phyloP scores from a whole-genome alignment of 441 rosid genomes.

The Arabidopsis hybrid region DNA sequence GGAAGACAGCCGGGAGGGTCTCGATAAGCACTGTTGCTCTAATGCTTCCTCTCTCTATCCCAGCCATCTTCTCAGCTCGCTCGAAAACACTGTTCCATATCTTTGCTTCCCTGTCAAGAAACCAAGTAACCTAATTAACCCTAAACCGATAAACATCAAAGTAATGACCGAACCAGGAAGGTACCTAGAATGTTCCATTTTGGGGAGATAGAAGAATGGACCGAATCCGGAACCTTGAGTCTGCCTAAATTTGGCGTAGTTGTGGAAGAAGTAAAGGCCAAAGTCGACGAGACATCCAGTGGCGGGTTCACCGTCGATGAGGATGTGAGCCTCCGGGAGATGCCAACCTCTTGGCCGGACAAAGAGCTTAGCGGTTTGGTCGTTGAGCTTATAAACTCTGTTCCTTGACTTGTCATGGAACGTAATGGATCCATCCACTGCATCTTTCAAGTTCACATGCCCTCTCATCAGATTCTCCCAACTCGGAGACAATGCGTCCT shows the following conservation, averaged over 20 bases:
- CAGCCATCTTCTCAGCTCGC: conserved; percentile 82
- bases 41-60: conserved; percentile 86
- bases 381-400: conserved; percentile 82
- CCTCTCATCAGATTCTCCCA: conserved; percentile 96
- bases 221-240: conserved; percentile 83
- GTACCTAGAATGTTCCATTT: conserved; percentile 95
- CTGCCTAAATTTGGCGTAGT: conserved; percentile 63
- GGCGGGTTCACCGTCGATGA: conserved; percentile 89
- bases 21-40: conserved; percentile 90
- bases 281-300: conserved; percentile 91
- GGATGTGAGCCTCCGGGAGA: conserved; percentile 81
- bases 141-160: neutral
- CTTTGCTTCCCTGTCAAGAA: conserved; percentile 82
- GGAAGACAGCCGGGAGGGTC: conserved; percentile 94
- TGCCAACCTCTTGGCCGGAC: conserved; percentile 98
- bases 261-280: conserved; percentile 90
- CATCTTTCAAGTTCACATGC: conserved; percentile 88
- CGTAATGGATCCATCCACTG: conserved; percentile 79
- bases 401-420: conserved; percentile 81
- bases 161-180: conserved; percentile 28
- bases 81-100: conserved; percentile 92
- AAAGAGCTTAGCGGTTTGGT: conserved; percentile 80
- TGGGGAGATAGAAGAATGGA: conserved; percentile 95
- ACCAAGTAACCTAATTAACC: neutral
- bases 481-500: conserved; percentile 89